Evolutionary conservation across 2,329 filamentous ascomycete species (phyloP).

Genomic region (Colletotrichum liaoningense): DNA sequence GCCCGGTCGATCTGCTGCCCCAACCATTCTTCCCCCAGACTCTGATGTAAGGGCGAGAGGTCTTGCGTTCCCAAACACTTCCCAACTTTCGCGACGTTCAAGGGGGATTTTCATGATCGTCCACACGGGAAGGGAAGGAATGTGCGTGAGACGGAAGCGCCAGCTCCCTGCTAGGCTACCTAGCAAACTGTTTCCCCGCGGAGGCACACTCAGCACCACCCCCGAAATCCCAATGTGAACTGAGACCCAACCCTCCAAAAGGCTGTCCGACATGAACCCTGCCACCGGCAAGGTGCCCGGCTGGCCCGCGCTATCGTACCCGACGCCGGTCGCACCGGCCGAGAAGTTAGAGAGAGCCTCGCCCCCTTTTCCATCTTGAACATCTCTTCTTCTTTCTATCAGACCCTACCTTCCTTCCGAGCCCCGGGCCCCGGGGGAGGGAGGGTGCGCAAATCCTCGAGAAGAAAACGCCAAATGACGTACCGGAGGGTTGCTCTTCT

Average conservation of each 20-base stretch:
- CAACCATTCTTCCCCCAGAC: background rate
- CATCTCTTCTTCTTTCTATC: background rate
- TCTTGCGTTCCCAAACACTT: slow-evolving; percentile 4
- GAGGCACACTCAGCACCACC: background rate
- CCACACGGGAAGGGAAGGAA: slow-evolving; percentile 7
- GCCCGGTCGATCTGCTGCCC: slow-evolving; percentile 18
- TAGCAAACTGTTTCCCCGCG: background rate
- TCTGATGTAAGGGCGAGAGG: background rate
- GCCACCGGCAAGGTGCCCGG: background rate
- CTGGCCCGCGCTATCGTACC: background rate
- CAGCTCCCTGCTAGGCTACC: background rate
- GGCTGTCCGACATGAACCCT: background rate
- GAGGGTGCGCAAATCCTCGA: background rate
- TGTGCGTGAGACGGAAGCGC: slow-evolving; percentile 10
- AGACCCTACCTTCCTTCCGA: no score
- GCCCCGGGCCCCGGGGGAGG: background rate
- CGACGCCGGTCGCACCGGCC: slow-evolving; percentile 4
- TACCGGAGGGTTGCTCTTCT: slow-evolving; percentile 21
- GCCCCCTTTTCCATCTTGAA: slow-evolving; percentile 1
- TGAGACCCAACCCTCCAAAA: background rate
- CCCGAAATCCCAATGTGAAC: background rate
- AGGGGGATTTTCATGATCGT: slow-evolving; percentile 31
- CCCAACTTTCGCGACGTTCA: slow-evolving; percentile 27
- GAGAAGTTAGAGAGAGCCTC: background rate
- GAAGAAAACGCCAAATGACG: slow-evolving; percentile 24